Evolutionary conservation across 2,329 filamentous ascomycete species (phyloP).

Genomic region (Tolypocladium tundrense): DNA sequence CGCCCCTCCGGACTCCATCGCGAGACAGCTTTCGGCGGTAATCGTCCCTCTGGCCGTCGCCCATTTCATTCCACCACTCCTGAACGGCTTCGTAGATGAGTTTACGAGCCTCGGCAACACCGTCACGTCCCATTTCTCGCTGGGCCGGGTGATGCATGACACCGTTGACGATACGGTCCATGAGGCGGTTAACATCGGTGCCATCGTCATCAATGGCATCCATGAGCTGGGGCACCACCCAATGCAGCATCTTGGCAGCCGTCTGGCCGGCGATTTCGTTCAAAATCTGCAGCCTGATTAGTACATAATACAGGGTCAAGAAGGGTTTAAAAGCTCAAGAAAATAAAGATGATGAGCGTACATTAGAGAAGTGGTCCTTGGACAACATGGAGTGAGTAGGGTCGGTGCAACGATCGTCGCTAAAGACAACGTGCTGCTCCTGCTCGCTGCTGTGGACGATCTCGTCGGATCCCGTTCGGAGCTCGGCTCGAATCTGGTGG

Average conservation of each 20-base stretch:
- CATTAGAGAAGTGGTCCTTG: slow-evolving; percentile 89
- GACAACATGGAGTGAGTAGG: slow-evolving; percentile 94
- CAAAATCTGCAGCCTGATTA: slow-evolving; percentile 40
- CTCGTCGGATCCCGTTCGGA: slow-evolving; percentile 75
- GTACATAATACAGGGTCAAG: not conserved
- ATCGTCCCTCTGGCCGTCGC: slow-evolving; percentile 49
- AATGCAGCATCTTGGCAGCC: slow-evolving; percentile 67
- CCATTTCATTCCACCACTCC: slow-evolving; percentile 70
- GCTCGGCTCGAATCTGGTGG: slow-evolving; percentile 74
- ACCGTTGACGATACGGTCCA: slow-evolving; percentile 69
- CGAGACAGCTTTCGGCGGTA: slow-evolving; percentile 69
- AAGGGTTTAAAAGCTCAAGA: not conserved
- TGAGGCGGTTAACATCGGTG: slow-evolving; percentile 56
- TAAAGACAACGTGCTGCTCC: slow-evolving; percentile 80
- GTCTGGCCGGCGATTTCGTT: slow-evolving; percentile 83
- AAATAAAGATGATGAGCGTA: slow-evolving; percentile 23
- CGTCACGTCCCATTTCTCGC: slow-evolving; percentile 58
- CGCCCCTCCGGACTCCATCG: slow-evolving; percentile 62
- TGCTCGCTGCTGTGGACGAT: slow-evolving; percentile 77
- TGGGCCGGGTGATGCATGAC: slow-evolving; percentile 85
- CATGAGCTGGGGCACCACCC: slow-evolving; percentile 85
- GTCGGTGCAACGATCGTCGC: slow-evolving; percentile 64
- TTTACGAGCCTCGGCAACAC: slow-evolving; percentile 58
- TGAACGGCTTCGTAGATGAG: slow-evolving; percentile 73
- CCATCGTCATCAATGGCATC: slow-evolving; percentile 73